Evolutionary conservation across 1,284 basidiomycete species (phyloP).

Genomic region (Malassezia furfur): DNA sequence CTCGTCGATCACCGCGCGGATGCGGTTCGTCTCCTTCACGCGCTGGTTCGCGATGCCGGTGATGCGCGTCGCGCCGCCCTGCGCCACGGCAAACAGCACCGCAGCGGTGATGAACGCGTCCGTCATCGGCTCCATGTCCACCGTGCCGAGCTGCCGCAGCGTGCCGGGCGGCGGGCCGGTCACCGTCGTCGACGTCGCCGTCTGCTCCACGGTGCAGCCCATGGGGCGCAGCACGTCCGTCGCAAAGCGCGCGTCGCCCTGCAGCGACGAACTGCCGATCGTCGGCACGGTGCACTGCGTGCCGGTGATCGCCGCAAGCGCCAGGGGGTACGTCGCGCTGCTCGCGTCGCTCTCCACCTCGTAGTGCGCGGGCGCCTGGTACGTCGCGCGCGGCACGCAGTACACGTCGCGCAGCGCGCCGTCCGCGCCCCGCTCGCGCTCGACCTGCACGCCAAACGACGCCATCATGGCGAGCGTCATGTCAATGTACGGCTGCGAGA

Average conservation of each 20-base stretch:
- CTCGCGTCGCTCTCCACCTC: slow-evolving; percentile 91
- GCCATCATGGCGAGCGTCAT: slow-evolving; percentile 99
- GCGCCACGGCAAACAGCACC: slow-evolving; percentile 69
- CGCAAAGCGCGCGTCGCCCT: slow-evolving; percentile 92
- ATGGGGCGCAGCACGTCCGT: slow-evolving; percentile 84
- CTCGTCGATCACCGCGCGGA: slow-evolving; percentile 90
- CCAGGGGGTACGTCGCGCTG: slow-evolving; percentile 91
- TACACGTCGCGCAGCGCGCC: slow-evolving; percentile 64
- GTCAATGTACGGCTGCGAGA: slow-evolving; percentile 98
- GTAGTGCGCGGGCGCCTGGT: slow-evolving; percentile 67
- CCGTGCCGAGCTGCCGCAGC: slow-evolving; percentile 70
- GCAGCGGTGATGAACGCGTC: slow-evolving; percentile 95
- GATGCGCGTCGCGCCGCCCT: slow-evolving; percentile 59
- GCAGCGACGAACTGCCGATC: slow-evolving; percentile 80
- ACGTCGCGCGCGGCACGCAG: slow-evolving; percentile 71
- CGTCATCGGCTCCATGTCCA: slow-evolving; percentile 99
- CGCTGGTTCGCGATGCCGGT: slow-evolving; percentile 94
- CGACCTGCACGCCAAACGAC: slow-evolving; percentile 76
- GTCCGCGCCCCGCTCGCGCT: slow-evolving; percentile 60
- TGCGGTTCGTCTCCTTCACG: slow-evolving; percentile 96
- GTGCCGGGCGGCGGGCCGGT: slow-evolving; percentile 72
- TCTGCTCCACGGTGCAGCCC: slow-evolving; percentile 86
- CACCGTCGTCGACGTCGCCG: slow-evolving; percentile 79
- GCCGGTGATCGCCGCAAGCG: slow-evolving; percentile 90
- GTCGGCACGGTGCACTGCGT: slow-evolving; percentile 84